Evolutionary conservation across 2,329 filamentous ascomycete genomes (phyloP).

Genomic region (Ophiostoma triangulosporum): DNA sequence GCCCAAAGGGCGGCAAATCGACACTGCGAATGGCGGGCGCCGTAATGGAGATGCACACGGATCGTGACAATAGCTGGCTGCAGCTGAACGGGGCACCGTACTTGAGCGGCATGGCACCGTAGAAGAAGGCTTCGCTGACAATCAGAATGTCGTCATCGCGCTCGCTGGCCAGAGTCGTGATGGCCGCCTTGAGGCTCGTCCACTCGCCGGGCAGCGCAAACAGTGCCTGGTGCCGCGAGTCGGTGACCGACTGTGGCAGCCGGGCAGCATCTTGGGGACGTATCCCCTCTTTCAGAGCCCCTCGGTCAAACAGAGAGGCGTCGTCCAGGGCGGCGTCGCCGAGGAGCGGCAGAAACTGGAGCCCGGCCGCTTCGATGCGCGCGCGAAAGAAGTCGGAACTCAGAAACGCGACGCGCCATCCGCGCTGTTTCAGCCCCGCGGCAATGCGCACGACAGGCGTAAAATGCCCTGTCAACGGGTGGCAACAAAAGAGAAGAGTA

Average conservation of each 20-base stretch:
- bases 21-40: conserved; percentile 23
- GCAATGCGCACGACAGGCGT: conserved; percentile 24
- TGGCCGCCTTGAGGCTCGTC: conserved; percentile 19
- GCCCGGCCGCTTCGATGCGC: conserved; percentile 22
- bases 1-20: conserved; percentile 23
- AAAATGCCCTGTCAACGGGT: conserved; percentile 25
- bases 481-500: conserved; percentile 21
- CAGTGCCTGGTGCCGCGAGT: conserved; percentile 21
- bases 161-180: conserved; percentile 15
- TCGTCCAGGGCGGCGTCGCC: conserved; percentile 24
- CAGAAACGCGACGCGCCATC: conserved; percentile 23
- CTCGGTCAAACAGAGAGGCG: conserved; percentile 11
- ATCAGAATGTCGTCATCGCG: conserved; percentile 17
- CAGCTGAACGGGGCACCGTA: conserved; percentile 17
- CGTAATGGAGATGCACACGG: conserved; percentile 25
- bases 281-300: background rate
- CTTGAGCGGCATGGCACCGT: conserved; percentile 23
- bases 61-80: conserved; percentile 15
- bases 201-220: conserved; percentile 23
- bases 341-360: conserved; percentile 21
- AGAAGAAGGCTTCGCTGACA: conserved; percentile 24
- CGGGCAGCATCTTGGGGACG: conserved; percentile 5
- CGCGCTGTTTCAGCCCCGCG: conserved; percentile 18
- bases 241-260: conserved; percentile 18
- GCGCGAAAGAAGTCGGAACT: conserved; percentile 22